phyloP scores from a whole-genome alignment of 2,329 filamentous ascomycete species.

The Ceratocystis variospora region DNA sequence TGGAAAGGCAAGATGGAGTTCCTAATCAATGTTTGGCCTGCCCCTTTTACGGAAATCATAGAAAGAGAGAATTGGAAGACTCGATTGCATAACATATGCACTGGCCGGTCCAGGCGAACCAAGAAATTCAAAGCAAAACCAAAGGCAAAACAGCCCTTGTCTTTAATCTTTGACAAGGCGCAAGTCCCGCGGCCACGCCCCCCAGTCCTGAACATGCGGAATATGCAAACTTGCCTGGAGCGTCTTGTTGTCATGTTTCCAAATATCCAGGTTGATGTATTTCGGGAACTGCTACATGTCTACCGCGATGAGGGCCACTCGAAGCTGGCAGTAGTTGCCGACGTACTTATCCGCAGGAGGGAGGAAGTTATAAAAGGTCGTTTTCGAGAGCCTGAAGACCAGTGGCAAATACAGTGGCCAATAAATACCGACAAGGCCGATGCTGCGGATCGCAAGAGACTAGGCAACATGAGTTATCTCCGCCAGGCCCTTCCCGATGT shows the following conservation, averaged over 20 bases:
- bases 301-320: constrained; percentile 57
- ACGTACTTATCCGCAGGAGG: constrained; percentile 44
- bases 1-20: background rate
- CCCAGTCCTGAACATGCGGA: background rate
- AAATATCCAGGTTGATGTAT: constrained; percentile 67
- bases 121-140: background rate
- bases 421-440: background rate
- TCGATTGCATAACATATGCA: background rate
- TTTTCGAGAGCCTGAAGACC: constrained; percentile 1
- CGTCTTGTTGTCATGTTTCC: constrained; percentile 61
- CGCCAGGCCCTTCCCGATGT: background rate
- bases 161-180: background rate
- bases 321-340: constrained; percentile 60
- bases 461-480: background rate
- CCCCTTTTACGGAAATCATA: background rate
- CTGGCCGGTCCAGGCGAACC: background rate
- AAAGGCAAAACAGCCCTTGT: background rate
- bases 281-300: constrained; percentile 63
- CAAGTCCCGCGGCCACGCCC: background rate
- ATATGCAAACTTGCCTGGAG: constrained; percentile 36
- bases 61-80: background rate
- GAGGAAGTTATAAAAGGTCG: background rate
- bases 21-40: background rate
- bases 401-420: background rate
- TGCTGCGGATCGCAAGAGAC: background rate